Conservation (phyloP, 768 basidiomycete genomes). For the Ramaria rubella region DNA sequence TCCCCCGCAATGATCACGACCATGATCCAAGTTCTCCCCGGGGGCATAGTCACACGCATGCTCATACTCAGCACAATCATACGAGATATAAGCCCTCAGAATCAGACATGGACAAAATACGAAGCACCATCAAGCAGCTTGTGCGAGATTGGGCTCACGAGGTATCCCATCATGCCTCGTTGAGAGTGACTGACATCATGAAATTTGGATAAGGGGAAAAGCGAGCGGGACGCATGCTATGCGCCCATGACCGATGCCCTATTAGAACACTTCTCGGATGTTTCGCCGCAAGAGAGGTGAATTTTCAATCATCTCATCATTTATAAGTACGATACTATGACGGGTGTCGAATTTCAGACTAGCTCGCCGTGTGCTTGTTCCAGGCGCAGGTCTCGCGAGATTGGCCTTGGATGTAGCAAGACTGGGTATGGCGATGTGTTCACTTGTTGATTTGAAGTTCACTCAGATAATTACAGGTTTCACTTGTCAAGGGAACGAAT, state of each 20-base stretch:
- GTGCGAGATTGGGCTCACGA: slow-evolving; percentile 90
- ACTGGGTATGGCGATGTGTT: slow-evolving; percentile 45
- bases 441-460: not conserved
- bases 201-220: slow-evolving; percentile 47
- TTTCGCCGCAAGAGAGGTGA: slow-evolving; percentile 50
- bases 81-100: slow-evolving; percentile 48
- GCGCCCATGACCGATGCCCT: slow-evolving; percentile 75
- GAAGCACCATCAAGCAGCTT: slow-evolving; percentile 88
- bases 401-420: slow-evolving; percentile 84
- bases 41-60: slow-evolving; percentile 30
- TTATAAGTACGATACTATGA: not conserved
- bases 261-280: slow-evolving; percentile 51
- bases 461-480: slow-evolving; percentile 51
- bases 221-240: slow-evolving; percentile 76
- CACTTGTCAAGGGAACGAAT: slow-evolving; percentile 90
- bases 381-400: slow-evolving; percentile 84
- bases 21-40: slow-evolving; percentile 25
- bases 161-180: slow-evolving; percentile 33
- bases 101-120: slow-evolving; percentile 82
- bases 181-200: not conserved
- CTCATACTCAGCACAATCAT: slow-evolving; percentile 23
- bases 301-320: not conserved
- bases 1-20: slow-evolving; percentile 13
- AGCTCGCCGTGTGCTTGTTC: slow-evolving; percentile 71
- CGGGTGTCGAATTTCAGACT: slow-evolving; percentile 28